Base-by-base conservation (phyloP, 495 filamentous ascomycete genomes). In the Penicillium coffeae region DNA sequence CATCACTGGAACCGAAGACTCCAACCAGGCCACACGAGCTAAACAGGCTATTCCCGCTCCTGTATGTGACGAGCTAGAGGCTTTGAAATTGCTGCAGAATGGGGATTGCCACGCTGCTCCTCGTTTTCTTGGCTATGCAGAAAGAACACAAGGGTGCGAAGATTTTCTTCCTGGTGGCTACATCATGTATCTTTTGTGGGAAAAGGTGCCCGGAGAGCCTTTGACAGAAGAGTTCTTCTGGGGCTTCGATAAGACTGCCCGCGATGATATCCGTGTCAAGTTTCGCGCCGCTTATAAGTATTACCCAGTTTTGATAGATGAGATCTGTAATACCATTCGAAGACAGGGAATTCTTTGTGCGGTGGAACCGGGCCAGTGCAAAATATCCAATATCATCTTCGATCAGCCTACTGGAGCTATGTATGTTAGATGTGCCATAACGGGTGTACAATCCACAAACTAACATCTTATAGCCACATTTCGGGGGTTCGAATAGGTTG, bases 361-460 rank as follows among this genome's bases (percentile, higher is more conserved):
- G 12, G 22, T 48, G 22, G 15, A 1, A 43, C 47, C 51, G 48
- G 33, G 20, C 3, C 2, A 35, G n/a, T 20, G 42, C 3, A 48
- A 40, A 30, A 51, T 51, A n/a, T 58, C 50, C 2, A 54, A 54
- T 34, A 58, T 58, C 22, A 58, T 58, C 22, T 58, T 22, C 48
- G 55, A 58, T 38, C 42, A 40, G 42, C 38, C 42, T 30, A 51
- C 55, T 2, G 47, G 47, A 34, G 51, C 43, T 38, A 7, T 58
- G 51, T 54, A 51, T 27, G 55, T 48, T 21, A 21, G 14, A 25
- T 3, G 36, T 48, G 1, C 37, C 27, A 42, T 33, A 48, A n/a
- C n/a, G n/a, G n/a, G n/a, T n/a, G n/a, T n/a, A n/a, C n/a, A n/a
- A n/a, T n/a, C n/a, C n/a, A n/a, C n/a, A n/a, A n/a, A n/a, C n/a